Base-by-base conservation (phyloP, 75 land plant species). In the Cunninghamia lanceolata region DNA sequence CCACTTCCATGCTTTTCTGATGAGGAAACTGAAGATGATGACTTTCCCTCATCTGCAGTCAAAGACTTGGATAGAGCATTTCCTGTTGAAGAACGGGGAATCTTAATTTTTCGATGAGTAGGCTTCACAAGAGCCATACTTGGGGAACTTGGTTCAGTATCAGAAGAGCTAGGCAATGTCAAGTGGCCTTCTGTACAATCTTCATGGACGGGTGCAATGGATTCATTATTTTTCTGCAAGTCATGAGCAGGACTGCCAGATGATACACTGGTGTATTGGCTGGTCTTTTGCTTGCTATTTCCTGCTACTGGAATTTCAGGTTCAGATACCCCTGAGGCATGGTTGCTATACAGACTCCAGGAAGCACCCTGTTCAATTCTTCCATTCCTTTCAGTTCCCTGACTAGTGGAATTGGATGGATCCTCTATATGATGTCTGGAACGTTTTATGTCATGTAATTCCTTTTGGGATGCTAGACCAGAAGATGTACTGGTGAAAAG, bases 1-100 rank as follows among this genome's bases (percentile, higher is more conserved):
- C 94, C 93, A 54, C 91, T 89, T 21, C 89, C 88, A 53, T 92
- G 91, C 87, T 95, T 95, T 90, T 95, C 94, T 28, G 91, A 87
- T 0, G 91, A 87, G 13, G 86, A 47, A 63, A 63, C 94, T 34
- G 91, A 87, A 50, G 68, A 81, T 7, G 90, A 86, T 11, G 91
- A 83, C 28, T 91, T 78, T 80, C 82, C 82, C 30, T 40, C 82
- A 80, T 19, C 32, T 80, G 50, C 14, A 45, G 10, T 43, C 39
- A 90, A 88, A 38, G 94, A 91, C 8, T 90, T 87, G 32, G 88
- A 85, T 80, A 80, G 82, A 43, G 47, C 30, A 43, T 79, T 80
- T 45, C 45, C 82, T 28, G 15, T 47, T 45, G n/a, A 80, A 63
- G 91, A 88, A 66, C 53, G 88, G 43, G 90, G 82, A 6, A 90